A percentile compares a stretch with the other conserved stretches of the same genome.
These are phyloP conservation scores for Spathaspora boniae DNA, from an alignment of 805 yeast genomes.

Conservation along the genomic window DNA sequence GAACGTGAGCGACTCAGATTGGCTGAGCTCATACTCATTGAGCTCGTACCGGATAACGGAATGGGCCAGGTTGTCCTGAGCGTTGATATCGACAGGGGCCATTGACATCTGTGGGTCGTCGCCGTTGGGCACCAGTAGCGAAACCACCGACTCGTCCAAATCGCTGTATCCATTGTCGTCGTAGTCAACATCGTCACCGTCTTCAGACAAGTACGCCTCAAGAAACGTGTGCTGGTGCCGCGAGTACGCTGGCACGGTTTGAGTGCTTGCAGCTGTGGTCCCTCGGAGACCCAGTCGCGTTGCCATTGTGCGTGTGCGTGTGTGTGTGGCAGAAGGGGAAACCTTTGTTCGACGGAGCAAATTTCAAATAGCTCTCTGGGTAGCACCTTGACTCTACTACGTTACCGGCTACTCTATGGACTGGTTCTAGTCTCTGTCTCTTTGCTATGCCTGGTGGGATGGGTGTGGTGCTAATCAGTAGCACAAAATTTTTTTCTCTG, in stretches of 20 bases:
- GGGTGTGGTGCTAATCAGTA: too few relatives aligned
- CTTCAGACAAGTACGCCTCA: conserved; percentile 3
- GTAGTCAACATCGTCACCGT: conserved; percentile 2
- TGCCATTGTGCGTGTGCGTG: not conserved
- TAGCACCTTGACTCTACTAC: too few relatives aligned
- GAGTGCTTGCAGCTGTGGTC: too few relatives aligned
- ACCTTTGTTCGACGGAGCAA: not conserved
- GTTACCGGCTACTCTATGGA: too few relatives aligned
- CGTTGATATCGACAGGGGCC: too few relatives aligned
- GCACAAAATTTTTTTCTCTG: too few relatives aligned
- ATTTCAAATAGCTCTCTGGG: too few relatives aligned
- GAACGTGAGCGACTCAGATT: conserved; percentile 39
- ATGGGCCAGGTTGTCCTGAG: too few relatives aligned
- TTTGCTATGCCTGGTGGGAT: too few relatives aligned
- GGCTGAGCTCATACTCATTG: conserved; percentile 35
- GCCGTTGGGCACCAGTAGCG: not conserved
- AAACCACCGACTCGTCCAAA: not conserved
- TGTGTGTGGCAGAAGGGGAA: not conserved
- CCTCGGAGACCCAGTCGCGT: not conserved
- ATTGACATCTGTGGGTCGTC: not conserved
- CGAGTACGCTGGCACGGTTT: not conserved
- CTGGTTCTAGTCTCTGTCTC: too few relatives aligned
- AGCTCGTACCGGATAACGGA: too few relatives aligned
- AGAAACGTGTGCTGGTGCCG: not conserved
- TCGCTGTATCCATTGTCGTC: conserved; percentile 7